Percentiles rank a stretch among this genome's conserved stretches.
Conservation (phyloP, 1,284 basidiomycete genomes). For the Trametes hirsuta region DNA sequence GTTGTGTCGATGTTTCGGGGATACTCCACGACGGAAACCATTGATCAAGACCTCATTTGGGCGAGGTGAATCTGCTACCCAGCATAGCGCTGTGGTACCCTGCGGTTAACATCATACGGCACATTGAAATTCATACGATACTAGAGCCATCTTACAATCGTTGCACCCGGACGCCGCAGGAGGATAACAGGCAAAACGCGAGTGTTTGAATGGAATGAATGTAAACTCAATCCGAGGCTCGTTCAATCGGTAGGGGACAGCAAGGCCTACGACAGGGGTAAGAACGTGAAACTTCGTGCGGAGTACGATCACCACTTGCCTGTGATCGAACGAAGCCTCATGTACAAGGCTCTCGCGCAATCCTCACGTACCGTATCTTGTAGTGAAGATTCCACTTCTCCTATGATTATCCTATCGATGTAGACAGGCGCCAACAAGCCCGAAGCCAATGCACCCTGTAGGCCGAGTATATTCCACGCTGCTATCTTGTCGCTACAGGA, state of each 20-base stretch:
- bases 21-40: constrained; percentile 74
- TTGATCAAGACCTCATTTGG: constrained; percentile 70
- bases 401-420: constrained; percentile 67
- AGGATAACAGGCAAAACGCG: constrained; percentile 45
- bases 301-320: constrained; percentile 33
- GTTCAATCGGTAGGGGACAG: constrained; percentile 44
- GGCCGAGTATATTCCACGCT: constrained; percentile 76
- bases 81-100: constrained; percentile 60
- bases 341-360: constrained; percentile 64
- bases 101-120: constrained; percentile 13
- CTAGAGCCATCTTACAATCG: constrained; percentile 52
- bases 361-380: constrained; percentile 50
- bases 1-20: constrained; percentile 66
- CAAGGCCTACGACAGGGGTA: neutral
- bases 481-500: constrained; percentile 94
- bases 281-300: neutral
- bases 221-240: constrained; percentile 62
- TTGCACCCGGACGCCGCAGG: constrained; percentile 53
- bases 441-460: constrained; percentile 81
- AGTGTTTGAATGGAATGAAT: constrained; percentile 57
- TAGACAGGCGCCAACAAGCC: constrained; percentile 66
- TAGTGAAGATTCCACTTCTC: constrained; percentile 58
- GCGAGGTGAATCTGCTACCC: constrained; percentile 54
- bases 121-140: neutral
- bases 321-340: constrained; percentile 43